Percentiles rank a stretch among this genome's conserved stretches.
These are phyloP conservation scores for Boletellus emodensis DNA, from an alignment of 768 basidiomycete genomes.

Conservation along the genomic window DNA sequence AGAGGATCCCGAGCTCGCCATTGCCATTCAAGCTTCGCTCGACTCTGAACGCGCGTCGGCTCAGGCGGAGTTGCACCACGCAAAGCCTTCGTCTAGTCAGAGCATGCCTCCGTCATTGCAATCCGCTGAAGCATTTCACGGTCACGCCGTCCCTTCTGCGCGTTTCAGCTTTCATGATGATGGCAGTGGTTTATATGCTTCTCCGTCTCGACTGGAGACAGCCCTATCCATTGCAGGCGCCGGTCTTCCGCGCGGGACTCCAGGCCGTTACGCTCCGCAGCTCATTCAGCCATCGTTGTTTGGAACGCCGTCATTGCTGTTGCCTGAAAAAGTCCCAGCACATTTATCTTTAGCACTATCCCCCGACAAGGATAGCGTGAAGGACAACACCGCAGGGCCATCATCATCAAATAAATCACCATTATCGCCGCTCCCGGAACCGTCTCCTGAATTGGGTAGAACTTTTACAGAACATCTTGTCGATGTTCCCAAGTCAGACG, in stretches of 20 bases:
- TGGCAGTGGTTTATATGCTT: conserved; percentile 47
- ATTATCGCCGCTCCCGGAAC: conserved; percentile 3
- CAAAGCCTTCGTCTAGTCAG: conserved; percentile 5
- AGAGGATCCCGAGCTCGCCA: conserved; percentile 53
- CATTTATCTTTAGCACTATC: not conserved
- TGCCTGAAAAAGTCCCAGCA: conserved; percentile 7
- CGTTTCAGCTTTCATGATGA: conserved; percentile 15
- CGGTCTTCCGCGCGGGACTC: conserved; percentile 31
- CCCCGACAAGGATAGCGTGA: not conserved
- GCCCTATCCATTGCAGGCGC: conserved; percentile 65
- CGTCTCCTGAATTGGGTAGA: not conserved
- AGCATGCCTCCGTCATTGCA: conserved; percentile 3
- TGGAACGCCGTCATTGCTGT: conserved; percentile 36
- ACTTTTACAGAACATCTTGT: not conserved
- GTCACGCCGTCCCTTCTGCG: not conserved
- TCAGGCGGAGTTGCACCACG: not conserved
- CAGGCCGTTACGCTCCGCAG: conserved; percentile 11
- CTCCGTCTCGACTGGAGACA: conserved; percentile 59
- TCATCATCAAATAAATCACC: conserved; percentile 5
- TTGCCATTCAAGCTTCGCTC: conserved; percentile 62
- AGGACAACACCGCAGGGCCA: not conserved
- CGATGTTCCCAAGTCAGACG: conserved; percentile 12
- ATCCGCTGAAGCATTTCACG: not conserved
- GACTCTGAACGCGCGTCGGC: conserved; percentile 25
- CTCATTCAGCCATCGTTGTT: conserved; percentile 29